A percentile compares a stretch with the other conserved stretches of the same genome.
Evolutionary conservation across 805 yeast genomes (phyloP).

Genomic region (Candida xyloterini): DNA sequence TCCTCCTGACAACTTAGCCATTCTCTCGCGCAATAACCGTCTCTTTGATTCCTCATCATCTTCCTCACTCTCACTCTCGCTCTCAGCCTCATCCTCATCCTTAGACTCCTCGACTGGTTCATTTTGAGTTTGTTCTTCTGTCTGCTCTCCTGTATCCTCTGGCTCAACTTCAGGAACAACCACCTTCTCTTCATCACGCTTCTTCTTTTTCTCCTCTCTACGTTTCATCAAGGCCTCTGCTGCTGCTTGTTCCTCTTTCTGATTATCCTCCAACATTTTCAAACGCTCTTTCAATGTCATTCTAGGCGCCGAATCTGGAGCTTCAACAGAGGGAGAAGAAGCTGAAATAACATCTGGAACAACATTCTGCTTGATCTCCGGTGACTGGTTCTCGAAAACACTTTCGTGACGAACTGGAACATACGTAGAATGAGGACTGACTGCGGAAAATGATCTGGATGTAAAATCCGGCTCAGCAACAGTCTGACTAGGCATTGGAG

Average conservation of each 20-base stretch:
- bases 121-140: conserved; percentile 23
- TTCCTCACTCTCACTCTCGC: conserved; percentile 63
- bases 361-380: too few relatives aligned
- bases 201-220: conserved; percentile 47
- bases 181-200: conserved; percentile 19
- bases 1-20: conserved; percentile 95
- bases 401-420: conserved; percentile 35
- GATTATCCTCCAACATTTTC: conserved; percentile 76
- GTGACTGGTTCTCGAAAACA: not conserved
- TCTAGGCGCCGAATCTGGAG: conserved; percentile 61
- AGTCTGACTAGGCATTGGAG: conserved; percentile 36
- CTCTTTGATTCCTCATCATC: conserved; percentile 77
- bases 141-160: conserved; percentile 17
- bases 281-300: conserved; percentile 85
- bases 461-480: conserved; percentile 40
- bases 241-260: conserved; percentile 69
- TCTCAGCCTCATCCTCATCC: conserved; percentile 52
- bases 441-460: conserved; percentile 52
- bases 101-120: conserved; percentile 44
- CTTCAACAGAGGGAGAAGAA: not conserved
- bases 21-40: conserved; percentile 78
- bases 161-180: conserved; percentile 24
- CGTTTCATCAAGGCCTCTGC: conserved; percentile 58
- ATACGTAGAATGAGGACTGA: conserved; percentile 58
- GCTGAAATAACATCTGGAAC: conserved; percentile 14